Evolutionary conservation across 345 rosid genomes (phyloP).

Genomic region (Ceriops zippeliana): DNA sequence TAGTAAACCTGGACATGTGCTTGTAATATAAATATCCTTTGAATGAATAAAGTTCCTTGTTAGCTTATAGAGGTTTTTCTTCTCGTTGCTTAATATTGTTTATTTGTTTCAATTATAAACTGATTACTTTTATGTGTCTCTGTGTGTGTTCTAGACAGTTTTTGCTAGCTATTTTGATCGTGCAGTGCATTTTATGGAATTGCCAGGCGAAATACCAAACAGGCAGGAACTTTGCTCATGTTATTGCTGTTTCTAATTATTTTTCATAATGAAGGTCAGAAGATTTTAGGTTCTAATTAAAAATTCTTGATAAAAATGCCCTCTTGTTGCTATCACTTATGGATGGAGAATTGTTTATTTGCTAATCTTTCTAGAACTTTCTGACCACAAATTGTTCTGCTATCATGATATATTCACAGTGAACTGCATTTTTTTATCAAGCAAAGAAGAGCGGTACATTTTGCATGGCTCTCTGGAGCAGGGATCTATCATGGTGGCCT

Average conservation of each 20-base stretch:
- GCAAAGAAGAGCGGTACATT: constrained; percentile 96
- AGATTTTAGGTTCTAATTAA: neutral
- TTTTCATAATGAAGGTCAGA: neutral
- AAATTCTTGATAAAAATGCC: neutral
- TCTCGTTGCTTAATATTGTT: too few species aligned
- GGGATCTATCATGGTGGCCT: constrained; percentile 95
- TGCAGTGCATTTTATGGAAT: constrained; percentile 97
- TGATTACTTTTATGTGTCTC: constrained; percentile 1
- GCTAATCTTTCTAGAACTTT: constrained; percentile 14
- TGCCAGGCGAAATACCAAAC: constrained; percentile 97
- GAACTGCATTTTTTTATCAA: constrained; percentile 94
- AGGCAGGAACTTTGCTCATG: constrained; percentile 50
- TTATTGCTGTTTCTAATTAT: neutral
- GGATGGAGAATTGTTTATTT: neutral
- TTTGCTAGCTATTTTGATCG: constrained; percentile 88
- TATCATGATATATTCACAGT: constrained; percentile 38
- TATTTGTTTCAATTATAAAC: neutral
- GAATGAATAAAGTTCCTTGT: too few species aligned
- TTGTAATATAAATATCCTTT: too few species aligned
- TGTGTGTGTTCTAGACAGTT: constrained; percentile 52
- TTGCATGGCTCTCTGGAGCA: constrained; percentile 99
- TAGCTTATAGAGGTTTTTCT: too few species aligned
- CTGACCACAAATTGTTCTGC: constrained; percentile 10
- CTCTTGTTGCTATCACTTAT: neutral
- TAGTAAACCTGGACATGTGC: too few species aligned